Evolutionary conservation across 75 land plant genomes (phyloP).

Genomic region (Cunninghamia lanceolata): DNA sequence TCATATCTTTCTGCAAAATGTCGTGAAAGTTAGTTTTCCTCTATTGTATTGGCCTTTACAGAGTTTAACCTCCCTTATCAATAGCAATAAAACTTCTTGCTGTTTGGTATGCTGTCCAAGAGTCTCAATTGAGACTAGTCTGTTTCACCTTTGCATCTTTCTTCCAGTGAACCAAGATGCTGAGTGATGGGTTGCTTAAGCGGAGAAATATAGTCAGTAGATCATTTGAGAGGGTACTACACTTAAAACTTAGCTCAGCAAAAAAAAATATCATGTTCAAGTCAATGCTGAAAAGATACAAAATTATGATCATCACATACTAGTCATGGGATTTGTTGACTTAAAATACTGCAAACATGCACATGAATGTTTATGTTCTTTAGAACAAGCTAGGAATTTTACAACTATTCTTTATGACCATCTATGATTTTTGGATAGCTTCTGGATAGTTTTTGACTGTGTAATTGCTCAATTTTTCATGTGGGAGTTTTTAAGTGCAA

Average conservation of each 20-base stretch:
- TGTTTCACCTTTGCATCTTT: neutral
- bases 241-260: neutral
- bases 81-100: neutral
- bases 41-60: too few species aligned
- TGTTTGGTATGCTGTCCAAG: too few species aligned
- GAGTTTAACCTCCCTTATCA: neutral
- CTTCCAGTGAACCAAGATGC: too few species aligned
- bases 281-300: neutral
- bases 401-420: neutral
- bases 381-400: neutral
- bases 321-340: neutral
- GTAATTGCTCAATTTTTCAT: neutral
- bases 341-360: too few species aligned
- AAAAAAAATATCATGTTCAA: too few species aligned
- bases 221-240: neutral
- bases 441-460: neutral
- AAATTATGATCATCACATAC: neutral
- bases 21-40: neutral
- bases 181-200: too few species aligned
- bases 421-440: neutral
- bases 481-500: neutral
- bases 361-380: neutral
- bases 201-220: neutral
- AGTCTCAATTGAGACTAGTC: neutral
- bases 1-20: neutral